Evolutionary conservation across 1,284 basidiomycete genomes (phyloP).

Genomic region (Pseudozyma sp.): DNA sequence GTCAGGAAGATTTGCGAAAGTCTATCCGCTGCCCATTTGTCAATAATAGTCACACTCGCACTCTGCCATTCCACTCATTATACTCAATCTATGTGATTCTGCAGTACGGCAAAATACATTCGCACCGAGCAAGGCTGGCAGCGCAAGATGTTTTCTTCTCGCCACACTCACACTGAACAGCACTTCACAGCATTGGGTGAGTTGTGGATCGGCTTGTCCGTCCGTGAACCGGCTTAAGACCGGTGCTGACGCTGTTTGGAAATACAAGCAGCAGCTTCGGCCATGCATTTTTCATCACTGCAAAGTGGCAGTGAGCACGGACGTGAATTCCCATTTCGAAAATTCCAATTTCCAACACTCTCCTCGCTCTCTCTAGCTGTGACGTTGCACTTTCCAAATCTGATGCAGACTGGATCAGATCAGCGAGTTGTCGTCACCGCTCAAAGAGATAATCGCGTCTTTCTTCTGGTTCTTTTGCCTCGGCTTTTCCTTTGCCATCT

Average conservation of each 20-base stretch:
- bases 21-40: background rate
- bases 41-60: background rate
- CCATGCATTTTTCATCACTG: slow-evolving; percentile 7
- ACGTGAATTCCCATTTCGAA: background rate
- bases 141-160: too few relatives aligned
- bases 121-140: too few relatives aligned
- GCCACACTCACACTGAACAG: background rate
- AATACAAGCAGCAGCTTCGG: background rate
- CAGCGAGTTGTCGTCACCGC: slow-evolving; percentile 3
- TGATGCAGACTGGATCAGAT: slow-evolving; percentile 7
- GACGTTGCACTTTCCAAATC: background rate
- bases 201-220: background rate
- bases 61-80: background rate
- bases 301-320: slow-evolving; percentile 15
- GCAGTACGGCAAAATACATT: too few relatives aligned
- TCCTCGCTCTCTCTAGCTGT: background rate
- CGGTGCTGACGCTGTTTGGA: slow-evolving; percentile 15
- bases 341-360: slow-evolving; percentile 4
- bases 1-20: slow-evolving; percentile 14
- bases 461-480: too few relatives aligned
- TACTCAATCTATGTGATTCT: background rate
- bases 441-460: too few relatives aligned
- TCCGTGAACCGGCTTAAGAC: slow-evolving; percentile 14
- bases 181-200: too few relatives aligned
- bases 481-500: too few relatives aligned